Evolutionary conservation across 257 asterid species (phyloP).

Genomic region (Penstemon eatonii): DNA sequence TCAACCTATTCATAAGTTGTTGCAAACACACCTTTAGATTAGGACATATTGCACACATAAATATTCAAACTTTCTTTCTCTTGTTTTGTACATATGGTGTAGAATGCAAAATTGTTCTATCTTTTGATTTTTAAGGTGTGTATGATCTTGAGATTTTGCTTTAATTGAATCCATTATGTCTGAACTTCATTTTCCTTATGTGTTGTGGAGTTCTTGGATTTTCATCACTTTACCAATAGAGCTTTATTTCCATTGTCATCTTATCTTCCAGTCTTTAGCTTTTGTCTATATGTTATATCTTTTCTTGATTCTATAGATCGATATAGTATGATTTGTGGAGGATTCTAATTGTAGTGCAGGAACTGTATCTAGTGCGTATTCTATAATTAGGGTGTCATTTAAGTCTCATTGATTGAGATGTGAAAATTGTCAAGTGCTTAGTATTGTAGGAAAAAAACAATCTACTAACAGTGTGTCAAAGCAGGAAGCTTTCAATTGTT

Average conservation of each 20-base stretch:
- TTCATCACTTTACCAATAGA: neutral
- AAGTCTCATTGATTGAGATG: slow-evolving; percentile 19
- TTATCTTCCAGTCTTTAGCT: slow-evolving; percentile 11
- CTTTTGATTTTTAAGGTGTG: too few relatives aligned
- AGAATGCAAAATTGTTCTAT: too few relatives aligned
- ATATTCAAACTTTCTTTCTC: slow-evolving; percentile 31
- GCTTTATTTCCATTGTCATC: slow-evolving; percentile 1
- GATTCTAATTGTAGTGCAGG: slow-evolving; percentile 16
- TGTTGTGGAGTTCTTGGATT: slow-evolving; percentile 24
- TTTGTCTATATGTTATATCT: neutral
- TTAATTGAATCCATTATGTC: slow-evolving; percentile 5
- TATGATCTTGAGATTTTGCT: slow-evolving; percentile 13
- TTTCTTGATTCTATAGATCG: neutral
- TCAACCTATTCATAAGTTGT: too few relatives aligned
- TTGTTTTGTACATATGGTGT: slow-evolving; percentile 19
- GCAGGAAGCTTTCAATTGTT: neutral
- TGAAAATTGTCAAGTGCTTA: slow-evolving; percentile 11
- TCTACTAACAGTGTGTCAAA: neutral
- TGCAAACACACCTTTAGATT: neutral
- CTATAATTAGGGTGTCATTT: slow-evolving; percentile 11
- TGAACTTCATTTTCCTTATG: neutral
- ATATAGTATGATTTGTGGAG: neutral
- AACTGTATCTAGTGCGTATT: slow-evolving; percentile 3
- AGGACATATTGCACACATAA: slow-evolving; percentile 22
- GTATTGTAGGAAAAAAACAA: slow-evolving; percentile 10